phyloP scores from a whole-genome alignment of 192 early-diverging fungal genomes.

The Coemansia sp. region DNA sequence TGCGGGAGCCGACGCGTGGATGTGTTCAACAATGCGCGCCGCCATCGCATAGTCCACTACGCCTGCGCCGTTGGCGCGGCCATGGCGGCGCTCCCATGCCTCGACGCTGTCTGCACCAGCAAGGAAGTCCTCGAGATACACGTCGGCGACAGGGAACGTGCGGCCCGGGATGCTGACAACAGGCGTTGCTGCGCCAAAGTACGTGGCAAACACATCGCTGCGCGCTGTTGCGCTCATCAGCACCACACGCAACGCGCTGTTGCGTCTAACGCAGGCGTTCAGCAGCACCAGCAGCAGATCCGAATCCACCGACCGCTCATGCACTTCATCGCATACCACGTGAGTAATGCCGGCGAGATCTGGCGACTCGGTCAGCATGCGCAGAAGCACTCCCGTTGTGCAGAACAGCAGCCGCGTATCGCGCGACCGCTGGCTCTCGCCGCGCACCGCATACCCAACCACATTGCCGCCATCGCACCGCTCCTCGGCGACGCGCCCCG shows the following conservation, averaged over 20 bases:
- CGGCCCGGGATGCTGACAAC: constrained; percentile 74
- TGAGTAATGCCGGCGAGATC: constrained; percentile 27
- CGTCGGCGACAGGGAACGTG: constrained; percentile 71
- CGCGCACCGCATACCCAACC: constrained; percentile 68
- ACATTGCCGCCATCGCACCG: constrained; percentile 48
- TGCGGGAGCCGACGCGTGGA: constrained; percentile 52
- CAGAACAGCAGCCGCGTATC: constrained; percentile 66
- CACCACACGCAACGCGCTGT: constrained; percentile 64
- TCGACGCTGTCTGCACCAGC: background rate
- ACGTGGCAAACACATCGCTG: constrained; percentile 72
- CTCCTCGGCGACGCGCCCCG: constrained; percentile 64
- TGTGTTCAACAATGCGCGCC: constrained; percentile 60
- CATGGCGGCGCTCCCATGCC: constrained; percentile 5
- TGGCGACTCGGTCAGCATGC: constrained; percentile 49
- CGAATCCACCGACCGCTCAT: constrained; percentile 76
- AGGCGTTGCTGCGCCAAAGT: constrained; percentile 68
- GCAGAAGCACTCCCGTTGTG: constrained; percentile 69
- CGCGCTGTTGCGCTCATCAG: constrained; percentile 94
- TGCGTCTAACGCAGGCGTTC: constrained; percentile 60
- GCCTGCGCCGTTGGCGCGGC: background rate
- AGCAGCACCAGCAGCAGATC: constrained; percentile 85
- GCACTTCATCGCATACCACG: constrained; percentile 87
- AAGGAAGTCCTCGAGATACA: constrained; percentile 56
- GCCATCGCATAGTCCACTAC: constrained; percentile 64
- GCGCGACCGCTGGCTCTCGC: constrained; percentile 59